phyloP scores from a whole-genome alignment of 257 asterid species.

The Asclepias syriaca region DNA sequence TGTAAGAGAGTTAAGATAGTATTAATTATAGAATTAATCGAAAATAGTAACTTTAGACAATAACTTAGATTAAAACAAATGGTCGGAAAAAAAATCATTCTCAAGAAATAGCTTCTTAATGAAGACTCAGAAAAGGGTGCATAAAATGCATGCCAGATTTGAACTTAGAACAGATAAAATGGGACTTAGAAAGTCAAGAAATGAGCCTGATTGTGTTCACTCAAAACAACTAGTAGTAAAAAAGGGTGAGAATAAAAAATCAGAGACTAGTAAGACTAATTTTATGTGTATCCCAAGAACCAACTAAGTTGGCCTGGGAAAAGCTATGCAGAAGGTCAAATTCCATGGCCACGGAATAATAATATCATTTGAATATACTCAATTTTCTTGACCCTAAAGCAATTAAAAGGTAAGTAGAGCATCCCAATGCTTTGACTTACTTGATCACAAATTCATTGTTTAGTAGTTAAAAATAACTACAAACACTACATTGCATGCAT shows the following conservation, averaged over 20 bases:
- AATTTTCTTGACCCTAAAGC: constrained; percentile 17
- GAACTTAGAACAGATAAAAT: not conserved
- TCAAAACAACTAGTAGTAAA: not conserved
- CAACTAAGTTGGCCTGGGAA: constrained; percentile 18
- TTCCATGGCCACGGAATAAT: constrained; percentile 27
- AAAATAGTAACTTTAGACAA: too few relatives aligned
- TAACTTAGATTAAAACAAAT: too few relatives aligned
- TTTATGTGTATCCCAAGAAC: constrained; percentile 14
- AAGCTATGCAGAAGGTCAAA: constrained; percentile 34
- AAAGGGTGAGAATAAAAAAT: not conserved
- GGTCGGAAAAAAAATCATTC: too few relatives aligned
- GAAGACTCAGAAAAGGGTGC: not conserved
- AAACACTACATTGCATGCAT: not conserved
- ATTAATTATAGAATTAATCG: too few relatives aligned
- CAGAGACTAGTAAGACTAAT: not conserved
- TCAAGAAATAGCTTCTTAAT: not conserved
- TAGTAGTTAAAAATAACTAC: not conserved
- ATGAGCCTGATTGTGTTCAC: not conserved
- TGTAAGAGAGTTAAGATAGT: too few relatives aligned
- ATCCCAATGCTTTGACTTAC: constrained; percentile 33
- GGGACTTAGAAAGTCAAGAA: not conserved
- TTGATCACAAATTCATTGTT: constrained; percentile 5
- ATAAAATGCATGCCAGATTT: not conserved
- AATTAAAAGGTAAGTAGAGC: constrained; percentile 16
- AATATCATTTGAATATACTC: constrained; percentile 28